Percentiles rank a stretch among this genome's conserved stretches.
Evolutionary conservation across 768 basidiomycete genomes (phyloP).

Genomic region (Suillus subluteus): DNA sequence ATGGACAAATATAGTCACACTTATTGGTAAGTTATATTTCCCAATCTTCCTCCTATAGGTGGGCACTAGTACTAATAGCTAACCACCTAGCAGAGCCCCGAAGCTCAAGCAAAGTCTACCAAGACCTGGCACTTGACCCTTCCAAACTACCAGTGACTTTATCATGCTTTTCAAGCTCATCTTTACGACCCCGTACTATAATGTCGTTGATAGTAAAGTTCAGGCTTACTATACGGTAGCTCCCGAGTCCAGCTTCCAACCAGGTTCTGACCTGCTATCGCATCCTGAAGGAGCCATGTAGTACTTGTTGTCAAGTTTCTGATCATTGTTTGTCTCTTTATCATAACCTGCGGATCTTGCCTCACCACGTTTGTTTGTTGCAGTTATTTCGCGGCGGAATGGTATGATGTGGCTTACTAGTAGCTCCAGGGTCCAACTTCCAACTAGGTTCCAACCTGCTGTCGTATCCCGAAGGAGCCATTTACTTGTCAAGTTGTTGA

Average conservation of each 20-base stretch:
- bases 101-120: background rate
- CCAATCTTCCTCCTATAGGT: background rate
- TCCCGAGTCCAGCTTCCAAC: background rate
- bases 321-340: background rate
- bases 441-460: background rate
- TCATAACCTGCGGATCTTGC: background rate
- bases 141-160: background rate
- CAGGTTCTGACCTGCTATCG: background rate
- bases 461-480: background rate
- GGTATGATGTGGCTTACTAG: background rate
- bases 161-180: background rate
- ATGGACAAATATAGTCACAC: background rate
- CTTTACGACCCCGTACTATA: background rate
- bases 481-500: background rate
- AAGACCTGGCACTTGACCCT: background rate
- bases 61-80: background rate
- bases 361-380: background rate
- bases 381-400: background rate
- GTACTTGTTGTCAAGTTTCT: background rate
- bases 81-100: background rate
- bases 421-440: background rate
- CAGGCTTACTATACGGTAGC: background rate
- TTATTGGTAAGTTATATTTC: background rate
- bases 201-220: background rate
- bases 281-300: background rate